phyloP scores from a whole-genome alignment of 305 asterid genomes.

The Fraxinus velutina region DNA sequence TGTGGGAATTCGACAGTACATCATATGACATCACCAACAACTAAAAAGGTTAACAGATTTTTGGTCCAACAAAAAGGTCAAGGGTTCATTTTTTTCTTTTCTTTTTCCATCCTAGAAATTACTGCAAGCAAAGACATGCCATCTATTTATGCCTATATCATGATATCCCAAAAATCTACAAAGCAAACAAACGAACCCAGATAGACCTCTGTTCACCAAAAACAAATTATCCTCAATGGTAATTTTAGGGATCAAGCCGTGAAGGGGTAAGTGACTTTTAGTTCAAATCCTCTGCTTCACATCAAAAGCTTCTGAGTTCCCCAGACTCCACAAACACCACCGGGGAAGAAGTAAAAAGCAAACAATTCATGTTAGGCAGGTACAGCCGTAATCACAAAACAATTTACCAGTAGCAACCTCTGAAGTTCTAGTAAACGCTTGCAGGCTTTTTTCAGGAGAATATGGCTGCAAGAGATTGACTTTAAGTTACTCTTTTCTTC shows the following conservation, averaged over 20 bases:
- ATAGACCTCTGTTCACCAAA: not conserved
- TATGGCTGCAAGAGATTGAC: not conserved
- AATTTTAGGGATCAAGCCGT: not conserved
- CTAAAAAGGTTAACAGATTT: not conserved
- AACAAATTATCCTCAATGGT: not conserved
- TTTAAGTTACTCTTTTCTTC: not conserved
- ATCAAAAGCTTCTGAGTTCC: not conserved
- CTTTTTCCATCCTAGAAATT: not conserved
- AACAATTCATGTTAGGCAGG: not conserved
- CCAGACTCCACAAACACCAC: not conserved
- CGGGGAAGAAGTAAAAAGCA: not conserved
- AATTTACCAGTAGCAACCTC: not conserved
- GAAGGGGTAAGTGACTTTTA: not conserved
- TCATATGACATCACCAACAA: slow-evolving; percentile 4
- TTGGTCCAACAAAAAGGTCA: not conserved
- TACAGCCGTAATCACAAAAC: not conserved
- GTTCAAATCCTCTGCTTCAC: not conserved
- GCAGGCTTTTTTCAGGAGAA: not conserved
- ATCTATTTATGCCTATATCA: not conserved
- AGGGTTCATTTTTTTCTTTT: not conserved
- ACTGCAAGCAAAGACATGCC: slow-evolving; percentile 5
- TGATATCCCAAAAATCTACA: not conserved
- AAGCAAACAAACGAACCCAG: not conserved
- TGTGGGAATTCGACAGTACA: not conserved
- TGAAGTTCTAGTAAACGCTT: not conserved